Percentiles rank a stretch among this genome's conserved stretches.
These are phyloP conservation scores for Capsicum baccatum DNA, from an alignment of 257 asterid genomes.

Conservation along the genomic window DNA sequence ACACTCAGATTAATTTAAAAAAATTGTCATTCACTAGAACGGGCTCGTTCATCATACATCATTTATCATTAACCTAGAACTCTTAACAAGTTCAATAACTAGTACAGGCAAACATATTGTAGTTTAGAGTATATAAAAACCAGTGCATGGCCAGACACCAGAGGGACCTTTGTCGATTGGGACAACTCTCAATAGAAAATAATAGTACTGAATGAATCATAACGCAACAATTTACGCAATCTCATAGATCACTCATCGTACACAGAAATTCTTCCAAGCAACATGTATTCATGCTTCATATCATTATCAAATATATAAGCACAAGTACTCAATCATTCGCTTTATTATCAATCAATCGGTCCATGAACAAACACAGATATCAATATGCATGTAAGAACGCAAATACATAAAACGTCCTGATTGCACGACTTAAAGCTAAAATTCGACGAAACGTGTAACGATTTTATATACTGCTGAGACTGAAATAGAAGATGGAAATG, in stretches of 20 bases:
- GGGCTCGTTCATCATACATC: background rate
- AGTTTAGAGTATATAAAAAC: background rate
- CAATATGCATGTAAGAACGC: constrained; percentile 4
- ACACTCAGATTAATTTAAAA: background rate
- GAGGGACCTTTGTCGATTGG: background rate
- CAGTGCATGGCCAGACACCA: background rate
- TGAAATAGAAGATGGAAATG: background rate
- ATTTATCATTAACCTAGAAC: background rate
- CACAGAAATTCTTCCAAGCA: background rate
- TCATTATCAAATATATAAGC: background rate
- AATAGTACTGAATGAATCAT: background rate
- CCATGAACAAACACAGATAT: background rate
- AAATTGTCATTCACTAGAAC: background rate
- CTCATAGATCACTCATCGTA: background rate
- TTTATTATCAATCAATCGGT: background rate
- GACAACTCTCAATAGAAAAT: background rate
- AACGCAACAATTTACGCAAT: background rate
- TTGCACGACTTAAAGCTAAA: background rate
- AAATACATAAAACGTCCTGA: constrained; percentile 3
- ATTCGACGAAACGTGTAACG: background rate
- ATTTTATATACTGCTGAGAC: background rate
- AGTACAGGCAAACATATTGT: background rate
- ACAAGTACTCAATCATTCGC: background rate
- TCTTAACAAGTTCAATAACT: background rate
- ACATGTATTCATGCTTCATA: background rate